Evolutionary conservation across 1,284 basidiomycete species (phyloP).

Genomic region (Cystobasidium sp.): DNA sequence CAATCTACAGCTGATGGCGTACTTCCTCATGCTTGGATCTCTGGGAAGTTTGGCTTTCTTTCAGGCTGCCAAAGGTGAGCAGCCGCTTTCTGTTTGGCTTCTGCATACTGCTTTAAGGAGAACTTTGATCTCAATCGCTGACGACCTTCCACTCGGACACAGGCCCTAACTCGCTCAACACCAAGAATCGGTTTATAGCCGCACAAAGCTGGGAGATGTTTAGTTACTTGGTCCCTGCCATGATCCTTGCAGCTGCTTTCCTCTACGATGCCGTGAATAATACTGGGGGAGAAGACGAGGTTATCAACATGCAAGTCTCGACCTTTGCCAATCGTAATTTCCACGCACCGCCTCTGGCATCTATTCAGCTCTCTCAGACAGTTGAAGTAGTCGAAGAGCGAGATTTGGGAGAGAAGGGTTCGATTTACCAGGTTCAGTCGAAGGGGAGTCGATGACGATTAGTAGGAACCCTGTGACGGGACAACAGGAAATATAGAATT

Average conservation of each 20-base stretch:
- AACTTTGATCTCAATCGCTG: background rate
- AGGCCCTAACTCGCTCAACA: background rate
- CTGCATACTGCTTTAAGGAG: background rate
- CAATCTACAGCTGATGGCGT: background rate
- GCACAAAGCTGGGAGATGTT: background rate
- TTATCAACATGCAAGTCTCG: background rate
- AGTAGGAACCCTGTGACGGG: too few species aligned
- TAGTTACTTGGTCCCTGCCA: conserved; percentile 4
- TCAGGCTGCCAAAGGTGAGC: conserved; percentile 20
- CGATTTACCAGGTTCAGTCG: background rate
- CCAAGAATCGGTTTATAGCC: background rate
- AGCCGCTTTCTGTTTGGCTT: background rate
- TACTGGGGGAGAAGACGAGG: background rate
- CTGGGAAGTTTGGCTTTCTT: conserved; percentile 16
- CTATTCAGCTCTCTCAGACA: conserved; percentile 19
- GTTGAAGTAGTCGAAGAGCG: conserved; percentile 22
- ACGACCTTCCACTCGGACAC: too few species aligned
- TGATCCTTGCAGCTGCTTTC: conserved; percentile 1
- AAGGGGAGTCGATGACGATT: background rate
- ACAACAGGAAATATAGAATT: too few species aligned
- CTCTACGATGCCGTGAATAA: conserved; percentile 3
- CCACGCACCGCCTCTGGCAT: conserved; percentile 12
- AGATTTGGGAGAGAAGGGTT: background rate
- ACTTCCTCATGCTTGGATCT: conserved; percentile 13
- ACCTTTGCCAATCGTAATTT: background rate